Base-by-base conservation (phyloP, 2,329 filamentous ascomycete genomes). In the Pezicula radicicola region DNA sequence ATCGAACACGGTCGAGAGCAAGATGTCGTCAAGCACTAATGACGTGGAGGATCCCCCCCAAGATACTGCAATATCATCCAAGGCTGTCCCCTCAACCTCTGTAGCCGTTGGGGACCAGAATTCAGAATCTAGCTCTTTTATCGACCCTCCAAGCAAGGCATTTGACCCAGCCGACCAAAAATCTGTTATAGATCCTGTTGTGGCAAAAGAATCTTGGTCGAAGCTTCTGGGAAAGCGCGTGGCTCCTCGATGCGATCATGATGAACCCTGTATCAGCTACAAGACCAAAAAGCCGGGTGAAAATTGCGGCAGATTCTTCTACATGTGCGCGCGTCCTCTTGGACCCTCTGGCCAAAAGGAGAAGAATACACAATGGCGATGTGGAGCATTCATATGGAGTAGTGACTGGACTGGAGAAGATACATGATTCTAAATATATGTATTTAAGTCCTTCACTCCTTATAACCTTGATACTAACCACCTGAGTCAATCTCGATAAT, bases 201-300 rank as follows among this genome's bases (percentile, higher is more conserved):
- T 81, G 55, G 80, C 81, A 43, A 93, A 90, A 66, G 87, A 94
- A 64, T 87, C 87, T 19, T 97, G 94, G 94, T 85, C 84, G 4
- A 91, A 87, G 66, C 76, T 97, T 13, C 85, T 97, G 55, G 82
- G 85, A 15, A 91, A 87, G 67, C 85, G 88, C 51, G 73, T 82
- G 1, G 77, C 83, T 1, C 94, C 94, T 1, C 81, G 80, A 52
- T 99, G 94, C 66, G 91, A 97, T 45, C 94, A 99, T 65, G 77
- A 84, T 49, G 92, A 97, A 62, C 88, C 89, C 3, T 97, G 94
- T 69, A 88, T 91, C 57, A 89, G 79, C 58, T 74, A 93, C 48
- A 80, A 85, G 16, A 96, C 92, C 1, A 97, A 93, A 73, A 97
- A 97, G 66, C 78, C 90, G 1, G 94, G 94, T 1, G 74, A 89